Base-by-base conservation (phyloP, 129 eudicot species). In the Pulicaria dysenterica region DNA sequence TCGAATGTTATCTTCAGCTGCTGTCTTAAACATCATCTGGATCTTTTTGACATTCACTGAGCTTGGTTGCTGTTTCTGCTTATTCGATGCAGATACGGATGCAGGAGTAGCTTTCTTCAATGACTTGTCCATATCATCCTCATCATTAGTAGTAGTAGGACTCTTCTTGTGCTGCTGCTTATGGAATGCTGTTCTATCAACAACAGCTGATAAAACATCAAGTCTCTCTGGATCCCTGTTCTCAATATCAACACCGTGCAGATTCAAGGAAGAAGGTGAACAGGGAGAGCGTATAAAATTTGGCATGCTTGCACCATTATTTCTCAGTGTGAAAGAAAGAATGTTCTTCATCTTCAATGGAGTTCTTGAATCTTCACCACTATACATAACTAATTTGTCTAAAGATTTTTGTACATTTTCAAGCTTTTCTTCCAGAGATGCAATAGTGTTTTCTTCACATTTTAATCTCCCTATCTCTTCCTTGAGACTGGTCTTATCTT, bases 1-100 rank as follows among this genome's bases (percentile, higher is more conserved):
- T 71, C 80, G 86, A 45, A 88, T 82, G 71, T 85, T 90, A 77
- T 95, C 99, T 79, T 95, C 99, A 16, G 95, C 85, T 40, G 99
- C 99, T 65, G 83, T 88, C 83, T 95, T 88, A 53, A 95, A 95
- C 97, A 87, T 86, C 78, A 69, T 88, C 57, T 91, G 96, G 82
- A 91, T 80, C 81, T 86, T 91, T 78, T 89, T 86, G 49, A 85
- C 93, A 75, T 74, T 83, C 7, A 88, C 82, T 4, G 97, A 84
- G 82, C 72, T 85, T 9, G 84, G 64, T 61, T 46, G 67, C 40
- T 61, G 67, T 31, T 40, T 81, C 5, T 24, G 31, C 31, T 74
- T 85, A 69, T 73, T 81, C 5, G 83, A 64, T 46, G 74, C 77
- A 54, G 75, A 54, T 6, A 64, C 76, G 58, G 76, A 58, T 10